Conservation (phyloP, 2,329 filamentous ascomycete species). For the Aspergillus sp. region DNA sequence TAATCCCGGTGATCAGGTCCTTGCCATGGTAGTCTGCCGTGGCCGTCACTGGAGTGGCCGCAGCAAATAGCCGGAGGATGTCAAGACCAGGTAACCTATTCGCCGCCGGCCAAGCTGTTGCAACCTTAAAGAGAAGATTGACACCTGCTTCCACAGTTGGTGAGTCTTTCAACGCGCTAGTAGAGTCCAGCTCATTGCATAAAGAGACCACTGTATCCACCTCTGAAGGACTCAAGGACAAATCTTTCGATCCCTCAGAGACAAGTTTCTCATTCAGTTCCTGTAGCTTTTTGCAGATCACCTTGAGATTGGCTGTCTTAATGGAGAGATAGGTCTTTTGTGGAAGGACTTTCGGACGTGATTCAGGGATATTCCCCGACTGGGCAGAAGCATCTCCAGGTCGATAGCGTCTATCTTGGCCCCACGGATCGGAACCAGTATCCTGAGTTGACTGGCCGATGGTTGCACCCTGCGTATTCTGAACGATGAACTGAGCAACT, state of each 20-base stretch:
- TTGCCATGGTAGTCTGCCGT: conserved; percentile 54
- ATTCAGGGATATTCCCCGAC: conserved; percentile 33
- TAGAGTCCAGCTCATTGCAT: conserved; percentile 61
- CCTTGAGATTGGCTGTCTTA: conserved; percentile 66
- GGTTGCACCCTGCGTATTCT: conserved; percentile 84
- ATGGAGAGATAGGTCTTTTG: conserved; percentile 79
- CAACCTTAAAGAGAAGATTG: conserved; percentile 67
- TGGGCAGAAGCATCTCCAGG: conserved; percentile 61
- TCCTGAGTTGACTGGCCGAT: conserved; percentile 63
- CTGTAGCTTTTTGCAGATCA: conserved; percentile 73
- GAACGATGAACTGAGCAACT: conserved; percentile 86
- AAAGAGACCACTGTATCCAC: conserved; percentile 62
- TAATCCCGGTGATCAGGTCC: conserved; percentile 62
- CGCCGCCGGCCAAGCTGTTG: conserved; percentile 75
- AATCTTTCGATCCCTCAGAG: conserved; percentile 68
- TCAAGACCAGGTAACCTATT: conserved; percentile 84
- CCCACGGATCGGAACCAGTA: conserved; percentile 68
- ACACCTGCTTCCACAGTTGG: conserved; percentile 55
- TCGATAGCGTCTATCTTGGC: conserved; percentile 74
- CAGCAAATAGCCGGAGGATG: conserved; percentile 77
- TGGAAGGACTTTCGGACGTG: conserved; percentile 65
- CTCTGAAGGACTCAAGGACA: conserved; percentile 72
- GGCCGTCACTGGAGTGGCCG: conserved; percentile 65
- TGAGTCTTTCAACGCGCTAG: conserved; percentile 41
- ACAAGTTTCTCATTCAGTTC: conserved; percentile 71